phyloP scores from a whole-genome alignment of 805 yeast species.

The Lipomyces orientalis region DNA sequence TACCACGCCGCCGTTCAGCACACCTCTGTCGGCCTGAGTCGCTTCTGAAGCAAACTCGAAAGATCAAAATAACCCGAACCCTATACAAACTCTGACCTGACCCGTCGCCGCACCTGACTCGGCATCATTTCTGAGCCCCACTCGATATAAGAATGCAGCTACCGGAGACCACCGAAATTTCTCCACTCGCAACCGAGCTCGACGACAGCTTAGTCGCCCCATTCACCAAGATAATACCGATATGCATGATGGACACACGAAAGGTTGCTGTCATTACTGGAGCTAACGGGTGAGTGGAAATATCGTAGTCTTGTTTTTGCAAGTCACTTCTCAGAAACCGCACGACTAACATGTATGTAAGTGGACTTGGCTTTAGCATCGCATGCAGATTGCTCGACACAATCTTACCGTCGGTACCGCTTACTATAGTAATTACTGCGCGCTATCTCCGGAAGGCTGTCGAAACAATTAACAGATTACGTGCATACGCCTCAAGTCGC shows the following conservation, averaged over 20 bases:
- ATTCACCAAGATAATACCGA: not conserved
- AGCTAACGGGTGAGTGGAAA: conserved; percentile 45
- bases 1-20: too few relatives aligned
- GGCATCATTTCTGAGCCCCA: not conserved
- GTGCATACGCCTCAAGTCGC: conserved; percentile 40
- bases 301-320: not conserved
- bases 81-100: too few relatives aligned
- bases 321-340: not conserved
- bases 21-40: too few relatives aligned
- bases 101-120: too few relatives aligned
- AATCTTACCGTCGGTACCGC: conserved; percentile 56
- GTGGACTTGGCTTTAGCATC: conserved; percentile 83
- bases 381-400: conserved; percentile 78
- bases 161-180: not conserved
- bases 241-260: conserved; percentile 13
- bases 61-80: too few relatives aligned
- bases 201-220: not conserved
- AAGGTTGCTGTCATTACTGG: conserved; percentile 51
- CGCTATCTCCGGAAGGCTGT: conserved; percentile 85
- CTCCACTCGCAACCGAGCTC: not conserved
- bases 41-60: too few relatives aligned
- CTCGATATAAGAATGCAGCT: not conserved
- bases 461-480: conserved; percentile 68
- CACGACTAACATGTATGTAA: conserved; percentile 40
- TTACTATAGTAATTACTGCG: conserved; percentile 87